Base-by-base conservation (phyloP, 2,329 filamentous ascomycete species). In the Grosmannia serpens region DNA sequence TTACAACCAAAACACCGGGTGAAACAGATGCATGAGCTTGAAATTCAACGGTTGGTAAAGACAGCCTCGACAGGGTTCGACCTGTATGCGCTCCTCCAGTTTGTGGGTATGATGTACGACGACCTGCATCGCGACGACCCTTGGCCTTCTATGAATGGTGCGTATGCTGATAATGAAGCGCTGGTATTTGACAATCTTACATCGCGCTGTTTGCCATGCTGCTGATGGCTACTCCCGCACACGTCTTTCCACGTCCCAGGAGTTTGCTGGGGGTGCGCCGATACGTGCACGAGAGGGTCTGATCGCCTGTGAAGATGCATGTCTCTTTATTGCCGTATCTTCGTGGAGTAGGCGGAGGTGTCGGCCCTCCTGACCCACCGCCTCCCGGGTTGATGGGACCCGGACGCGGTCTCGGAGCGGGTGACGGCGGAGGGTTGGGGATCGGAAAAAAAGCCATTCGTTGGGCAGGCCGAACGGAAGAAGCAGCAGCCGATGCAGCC, bases 311-410 rank as follows among this genome's bases (percentile, higher is more conserved):
- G 41, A n/a, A n/a, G 41, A 20, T 22, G 20, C 20, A n/a, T 44
- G 41, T 3, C 15, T 49, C 4, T 49, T 22, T 15, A 27, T 7
- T 38, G 44, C 13, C n/a, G 24, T 49, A 35, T 46, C 49, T 4
- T 2, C 29, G 60, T 8, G 61, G 61, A 15, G 61, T 61, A 9
- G 59, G 61, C n/a, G 59, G 61, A 17, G 61, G 61, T 26, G 61
- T 61, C 33, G 61, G 61, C 10, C 59, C 59, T 17, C 61, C 61
- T 6, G 61, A 62, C 8, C 61, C 61, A n/a, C 59, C 61, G 13
- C 61, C 61, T 15, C 52, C 55, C 13, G 61, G 61, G 13, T 56
- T 52, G 53, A 62, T 51, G 11, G 61, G 61, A 29, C 61, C 59
- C 9, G 61, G 61, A 17, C 61, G 59, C 10, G 61, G 61, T 22